Evolutionary conservation across 768 basidiomycete species (phyloP).

Genomic region (Russula virescens): DNA sequence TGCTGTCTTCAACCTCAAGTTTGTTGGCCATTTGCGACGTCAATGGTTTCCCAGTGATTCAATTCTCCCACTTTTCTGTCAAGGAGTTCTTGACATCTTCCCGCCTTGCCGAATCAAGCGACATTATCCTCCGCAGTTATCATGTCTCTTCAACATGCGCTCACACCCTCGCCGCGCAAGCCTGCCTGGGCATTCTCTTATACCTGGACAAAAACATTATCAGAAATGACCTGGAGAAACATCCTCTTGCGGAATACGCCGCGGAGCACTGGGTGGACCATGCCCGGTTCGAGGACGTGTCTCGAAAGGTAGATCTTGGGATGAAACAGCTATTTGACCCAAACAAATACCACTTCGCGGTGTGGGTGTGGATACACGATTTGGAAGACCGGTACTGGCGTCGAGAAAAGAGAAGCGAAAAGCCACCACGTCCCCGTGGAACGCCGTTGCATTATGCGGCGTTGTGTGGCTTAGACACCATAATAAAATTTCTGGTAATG

Average conservation of each 20-base stretch:
- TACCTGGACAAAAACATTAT: neutral
- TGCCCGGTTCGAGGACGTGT: neutral
- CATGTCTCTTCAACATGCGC: neutral
- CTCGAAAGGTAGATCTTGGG: neutral
- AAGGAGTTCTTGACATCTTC: neutral
- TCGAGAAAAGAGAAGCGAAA: neutral
- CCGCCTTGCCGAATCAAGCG: neutral
- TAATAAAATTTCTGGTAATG: neutral
- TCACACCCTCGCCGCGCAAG: neutral
- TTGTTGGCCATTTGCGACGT: neutral
- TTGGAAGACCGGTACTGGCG: too few relatives aligned
- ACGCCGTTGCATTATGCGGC: neutral
- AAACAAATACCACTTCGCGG: neutral
- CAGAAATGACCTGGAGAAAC: neutral
- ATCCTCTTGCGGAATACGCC: neutral
- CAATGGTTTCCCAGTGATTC: neutral
- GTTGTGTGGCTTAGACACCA: neutral
- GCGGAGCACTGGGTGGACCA: neutral
- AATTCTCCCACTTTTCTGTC: slow-evolving; percentile 1
- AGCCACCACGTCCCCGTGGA: neutral
- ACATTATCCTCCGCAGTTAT: neutral
- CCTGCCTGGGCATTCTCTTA: neutral
- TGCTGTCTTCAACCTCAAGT: neutral
- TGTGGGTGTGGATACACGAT: slow-evolving; percentile 1
- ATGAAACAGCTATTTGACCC: neutral